These are phyloP conservation scores for Wickerhamiella sergipiensis DNA, from an alignment of 805 yeast species.

Conservation along the genomic window DNA sequence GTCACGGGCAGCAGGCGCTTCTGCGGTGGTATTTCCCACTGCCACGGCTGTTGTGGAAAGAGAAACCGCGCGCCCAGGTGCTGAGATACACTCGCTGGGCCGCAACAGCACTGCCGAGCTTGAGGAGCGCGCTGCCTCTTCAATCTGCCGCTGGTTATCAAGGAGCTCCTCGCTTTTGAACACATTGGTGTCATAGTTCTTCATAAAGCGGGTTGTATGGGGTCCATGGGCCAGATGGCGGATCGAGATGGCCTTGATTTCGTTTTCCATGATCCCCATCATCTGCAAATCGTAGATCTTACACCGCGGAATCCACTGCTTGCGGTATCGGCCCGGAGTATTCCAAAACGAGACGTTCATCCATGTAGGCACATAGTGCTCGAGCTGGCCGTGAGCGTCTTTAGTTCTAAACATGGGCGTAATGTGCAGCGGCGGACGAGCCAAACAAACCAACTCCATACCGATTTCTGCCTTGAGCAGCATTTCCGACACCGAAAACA, in stretches of 20 bases:
- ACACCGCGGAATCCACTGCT: slow-evolving; percentile 81
- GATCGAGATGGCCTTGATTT: slow-evolving; percentile 53
- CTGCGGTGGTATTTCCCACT: neutral
- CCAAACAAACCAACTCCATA: slow-evolving; percentile 73
- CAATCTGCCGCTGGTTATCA: slow-evolving; percentile 14
- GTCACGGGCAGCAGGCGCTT: neutral
- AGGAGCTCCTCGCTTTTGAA: slow-evolving; percentile 26
- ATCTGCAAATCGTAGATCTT: slow-evolving; percentile 90
- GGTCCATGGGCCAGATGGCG: slow-evolving; percentile 35
- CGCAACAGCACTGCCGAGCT: slow-evolving; percentile 12
- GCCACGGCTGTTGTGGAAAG: slow-evolving; percentile 11
- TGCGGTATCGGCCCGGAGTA: slow-evolving; percentile 32
- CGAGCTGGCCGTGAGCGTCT: slow-evolving; percentile 13
- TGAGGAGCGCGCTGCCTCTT: slow-evolving; percentile 16
- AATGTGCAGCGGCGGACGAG: slow-evolving; percentile 83
- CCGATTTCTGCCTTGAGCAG: slow-evolving; percentile 71
- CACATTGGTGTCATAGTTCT: slow-evolving; percentile 49
- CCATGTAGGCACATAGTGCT: slow-evolving; percentile 86
- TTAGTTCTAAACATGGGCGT: slow-evolving; percentile 73
- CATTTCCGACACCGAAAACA: slow-evolving; percentile 62
- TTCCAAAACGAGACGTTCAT: slow-evolving; percentile 86
- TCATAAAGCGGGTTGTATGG: slow-evolving; percentile 26
- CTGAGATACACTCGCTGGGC: neutral
- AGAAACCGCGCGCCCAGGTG: slow-evolving; percentile 18
- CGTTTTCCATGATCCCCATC: slow-evolving; percentile 97